Evolutionary conservation across 129 eudicot genomes (phyloP).

Genomic region (Flaveria brownii): DNA sequence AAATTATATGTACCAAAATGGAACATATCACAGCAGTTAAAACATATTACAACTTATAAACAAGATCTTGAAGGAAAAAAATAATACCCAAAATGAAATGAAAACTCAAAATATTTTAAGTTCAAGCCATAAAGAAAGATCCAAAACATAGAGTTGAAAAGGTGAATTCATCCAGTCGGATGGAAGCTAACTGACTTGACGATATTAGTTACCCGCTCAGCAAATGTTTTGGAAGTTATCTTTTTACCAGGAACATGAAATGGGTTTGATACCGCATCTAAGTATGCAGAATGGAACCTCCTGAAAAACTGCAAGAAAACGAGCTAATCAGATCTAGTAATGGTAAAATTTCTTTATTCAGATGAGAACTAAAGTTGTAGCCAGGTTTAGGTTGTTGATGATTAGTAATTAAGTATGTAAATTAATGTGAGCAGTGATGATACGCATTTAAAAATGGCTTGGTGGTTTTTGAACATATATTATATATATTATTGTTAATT

Average conservation of each 20-base stretch:
- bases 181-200: conserved; percentile 85
- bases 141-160: not conserved
- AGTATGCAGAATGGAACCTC: conserved; percentile 91
- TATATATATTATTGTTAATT: not conserved
- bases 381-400: not conserved
- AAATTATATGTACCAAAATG: not conserved
- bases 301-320: conserved; percentile 64
- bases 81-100: not conserved
- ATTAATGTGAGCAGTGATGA: too few relatives aligned
- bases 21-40: not conserved
- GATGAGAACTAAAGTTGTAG: not conserved
- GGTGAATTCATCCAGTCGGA: conserved; percentile 47
- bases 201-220: conserved; percentile 74
- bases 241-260: conserved; percentile 98
- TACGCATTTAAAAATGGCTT: not conserved
- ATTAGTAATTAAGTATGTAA: too few relatives aligned
- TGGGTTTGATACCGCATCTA: conserved; percentile 95
- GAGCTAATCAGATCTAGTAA: not conserved
- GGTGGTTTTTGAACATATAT: not conserved
- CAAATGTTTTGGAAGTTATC: conserved; percentile 81
- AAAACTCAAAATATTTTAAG: not conserved
- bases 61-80: conserved; percentile 1
- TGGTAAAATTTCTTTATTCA: too few relatives aligned
- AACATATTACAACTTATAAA: not conserved
- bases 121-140: not conserved